A percentile compares a stretch with the other conserved stretches of the same genome.
These are phyloP conservation scores for Colletotrichum sublineola DNA, from an alignment of 2,329 filamentous ascomycete species.

Conservation along the genomic window DNA sequence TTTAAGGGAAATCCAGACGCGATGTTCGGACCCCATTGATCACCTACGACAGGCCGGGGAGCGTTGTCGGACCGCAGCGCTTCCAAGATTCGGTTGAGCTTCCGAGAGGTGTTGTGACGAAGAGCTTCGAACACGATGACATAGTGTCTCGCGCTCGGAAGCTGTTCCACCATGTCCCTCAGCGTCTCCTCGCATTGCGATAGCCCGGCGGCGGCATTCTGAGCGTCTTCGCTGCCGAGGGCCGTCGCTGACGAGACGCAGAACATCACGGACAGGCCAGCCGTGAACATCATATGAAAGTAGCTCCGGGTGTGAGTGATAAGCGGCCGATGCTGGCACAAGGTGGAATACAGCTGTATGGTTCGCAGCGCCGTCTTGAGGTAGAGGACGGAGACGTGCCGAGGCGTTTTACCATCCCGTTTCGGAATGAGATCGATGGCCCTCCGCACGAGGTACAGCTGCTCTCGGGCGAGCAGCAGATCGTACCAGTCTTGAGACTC, in stretches of 20 bases:
- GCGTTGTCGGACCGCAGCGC: background rate
- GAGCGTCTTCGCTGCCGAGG: conserved; percentile 13
- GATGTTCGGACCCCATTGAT: background rate
- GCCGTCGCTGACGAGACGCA: conserved; percentile 42
- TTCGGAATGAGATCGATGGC: conserved; percentile 57
- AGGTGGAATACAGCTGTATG: conserved; percentile 54
- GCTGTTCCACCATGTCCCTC: conserved; percentile 46
- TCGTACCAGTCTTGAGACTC: conserved; percentile 61
- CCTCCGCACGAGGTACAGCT: conserved; percentile 55
- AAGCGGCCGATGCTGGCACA: conserved; percentile 50
- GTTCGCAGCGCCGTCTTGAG: conserved; percentile 53
- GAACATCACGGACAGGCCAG: conserved; percentile 56
- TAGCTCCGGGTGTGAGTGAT: conserved; percentile 62
- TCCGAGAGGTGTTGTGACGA: conserved; percentile 44
- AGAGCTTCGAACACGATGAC: conserved; percentile 47
- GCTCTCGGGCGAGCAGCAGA: conserved; percentile 56
- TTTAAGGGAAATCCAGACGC: background rate
- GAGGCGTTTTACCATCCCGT: conserved; percentile 49
- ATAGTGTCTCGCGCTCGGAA: conserved; percentile 48
- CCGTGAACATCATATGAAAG: conserved; percentile 62
- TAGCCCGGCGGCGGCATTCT: conserved; percentile 31
- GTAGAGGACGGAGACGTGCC: conserved; percentile 50
- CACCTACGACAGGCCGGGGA: background rate
- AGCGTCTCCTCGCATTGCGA: conserved; percentile 45
- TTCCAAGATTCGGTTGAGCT: conserved; percentile 29